Evolutionary conservation across 805 yeast species (phyloP).

Genomic region (Spathaspora gorwiae): DNA sequence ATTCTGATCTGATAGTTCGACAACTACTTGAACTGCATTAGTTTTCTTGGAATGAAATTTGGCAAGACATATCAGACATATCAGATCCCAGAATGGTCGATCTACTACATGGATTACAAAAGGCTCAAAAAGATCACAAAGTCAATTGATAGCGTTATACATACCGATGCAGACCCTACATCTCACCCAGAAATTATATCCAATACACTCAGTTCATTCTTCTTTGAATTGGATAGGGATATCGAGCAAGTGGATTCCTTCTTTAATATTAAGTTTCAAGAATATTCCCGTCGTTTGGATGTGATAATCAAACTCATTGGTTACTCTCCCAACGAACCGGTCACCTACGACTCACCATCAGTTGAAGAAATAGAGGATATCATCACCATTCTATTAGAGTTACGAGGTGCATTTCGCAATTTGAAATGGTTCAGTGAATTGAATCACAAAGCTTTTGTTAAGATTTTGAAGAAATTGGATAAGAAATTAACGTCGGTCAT

Average conservation of each 20-base stretch:
- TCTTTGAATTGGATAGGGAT: conserved; percentile 73
- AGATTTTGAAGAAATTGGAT: conserved; percentile 86
- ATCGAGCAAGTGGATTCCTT: conserved; percentile 78
- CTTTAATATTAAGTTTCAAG: conserved; percentile 66
- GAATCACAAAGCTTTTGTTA: conserved; percentile 83
- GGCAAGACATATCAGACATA: conserved; percentile 76
- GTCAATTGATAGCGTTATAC: conserved; percentile 38
- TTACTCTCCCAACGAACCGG: neutral
- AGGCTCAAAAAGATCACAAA: conserved; percentile 77
- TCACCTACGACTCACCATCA: conserved; percentile 18
- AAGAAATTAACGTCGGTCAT: conserved; percentile 50
- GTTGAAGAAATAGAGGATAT: conserved; percentile 40
- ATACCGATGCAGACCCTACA: conserved; percentile 20
- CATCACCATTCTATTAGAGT: conserved; percentile 59
- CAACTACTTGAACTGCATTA: no score
- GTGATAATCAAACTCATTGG: conserved; percentile 19
- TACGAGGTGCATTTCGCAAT: conserved; percentile 71
- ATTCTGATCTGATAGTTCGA: no score
- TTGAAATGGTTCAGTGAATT: conserved; percentile 92
- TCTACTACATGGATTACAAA: conserved; percentile 80
- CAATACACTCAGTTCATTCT: conserved; percentile 57
- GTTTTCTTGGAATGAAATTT: conserved; percentile 53
- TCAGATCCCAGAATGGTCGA: conserved; percentile 93
- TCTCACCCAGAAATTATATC: conserved; percentile 28
- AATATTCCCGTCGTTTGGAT: conserved; percentile 66